Base-by-base conservation (phyloP, 164 flowering plant species). In the Cinnamomum chago region DNA sequence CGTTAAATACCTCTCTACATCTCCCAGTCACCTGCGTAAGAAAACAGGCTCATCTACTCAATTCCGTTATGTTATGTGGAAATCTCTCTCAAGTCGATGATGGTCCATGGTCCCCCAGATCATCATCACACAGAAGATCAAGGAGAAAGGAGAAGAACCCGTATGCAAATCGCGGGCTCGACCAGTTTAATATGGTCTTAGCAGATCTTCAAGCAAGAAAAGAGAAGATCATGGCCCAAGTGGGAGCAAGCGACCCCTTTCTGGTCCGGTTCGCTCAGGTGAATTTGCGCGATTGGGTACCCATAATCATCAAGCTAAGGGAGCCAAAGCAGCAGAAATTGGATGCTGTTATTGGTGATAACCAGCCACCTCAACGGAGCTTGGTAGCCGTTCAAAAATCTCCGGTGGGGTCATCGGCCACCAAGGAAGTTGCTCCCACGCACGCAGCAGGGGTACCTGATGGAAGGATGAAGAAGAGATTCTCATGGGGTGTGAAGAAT, bases 151-250 rank as follows among this genome's bases (percentile, higher is more conserved):
- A 20, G 50, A 30, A 52, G n/a, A 75, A 75, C 52, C 77, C 77
- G 22, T 75, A 66, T 30, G 30, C 77, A 2, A 14, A 33, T n/a
- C 70, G 72, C 33, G 77, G 77, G 65, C 72, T 75, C 20, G 77
- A 75, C 72, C 55, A 68, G 52, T 75, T 75, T 23, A 23, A 72
- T 52, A 35, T 24, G 27, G 67, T 75, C n/a, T 20, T 58, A 15
- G 77, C 24, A 28, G 77, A 75, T n/a, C 72, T 75, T 1, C 33
- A 75, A 17, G 72, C 72, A 12, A 68, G 66, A 58, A 30, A 52
- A 40, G 71, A 68, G 65, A 75, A 62, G 72, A 75, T 75, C 67
- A 6, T 30, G 35, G 62, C 55, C 13, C 72, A 66, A 15, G 14
- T 68, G 50, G 76, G 64, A 10, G 13, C 66, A 2, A 28, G 58